A percentile compares a stretch with the other conserved stretches of the same genome.
phyloP scores from a whole-genome alignment of 371 early-diverging fungal genomes.

The Apophysomyces variabilis region DNA sequence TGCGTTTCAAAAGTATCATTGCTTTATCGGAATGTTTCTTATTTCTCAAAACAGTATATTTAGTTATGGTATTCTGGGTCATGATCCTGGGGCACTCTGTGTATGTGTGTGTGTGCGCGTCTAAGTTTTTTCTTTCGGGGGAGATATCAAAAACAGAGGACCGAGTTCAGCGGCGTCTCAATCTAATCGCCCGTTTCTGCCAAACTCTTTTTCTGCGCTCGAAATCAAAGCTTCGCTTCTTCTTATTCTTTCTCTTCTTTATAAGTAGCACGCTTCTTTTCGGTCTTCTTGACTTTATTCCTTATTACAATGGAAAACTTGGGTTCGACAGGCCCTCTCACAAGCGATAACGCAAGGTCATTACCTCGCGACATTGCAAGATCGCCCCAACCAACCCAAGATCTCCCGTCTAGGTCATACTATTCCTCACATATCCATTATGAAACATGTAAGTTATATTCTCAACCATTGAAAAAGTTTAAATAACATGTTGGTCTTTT shows the following conservation, averaged over 20 bases:
- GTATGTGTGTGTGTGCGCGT: no score
- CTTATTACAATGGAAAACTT: not conserved
- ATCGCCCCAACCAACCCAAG: slow-evolving; percentile 20
- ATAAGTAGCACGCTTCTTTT: not conserved
- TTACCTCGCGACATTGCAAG: slow-evolving; percentile 13
- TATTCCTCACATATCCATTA: slow-evolving; percentile 47
- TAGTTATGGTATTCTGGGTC: slow-evolving; percentile 14
- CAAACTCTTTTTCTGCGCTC: slow-evolving; percentile 4
- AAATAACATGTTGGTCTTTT: slow-evolving; percentile 30
- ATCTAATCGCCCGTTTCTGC: slow-evolving; percentile 8
- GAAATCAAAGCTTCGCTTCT: slow-evolving; percentile 6
- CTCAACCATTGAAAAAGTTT: no score
- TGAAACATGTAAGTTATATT: slow-evolving; percentile 26
- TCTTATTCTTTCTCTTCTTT: slow-evolving; percentile 9
- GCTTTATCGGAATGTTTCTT: slow-evolving; percentile 31
- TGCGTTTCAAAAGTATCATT: slow-evolving; percentile 30
- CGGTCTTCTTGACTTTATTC: not conserved
- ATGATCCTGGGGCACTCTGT: not conserved
- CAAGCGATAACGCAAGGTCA: slow-evolving; percentile 19
- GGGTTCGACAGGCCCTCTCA: slow-evolving; percentile 4
- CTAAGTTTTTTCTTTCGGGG: not conserved
- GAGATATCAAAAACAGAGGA: slow-evolving; percentile 50
- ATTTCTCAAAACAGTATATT: not conserved
- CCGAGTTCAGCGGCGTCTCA: slow-evolving; percentile 53
- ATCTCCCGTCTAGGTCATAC: slow-evolving; percentile 53